These are phyloP conservation scores for Vitellaria paradoxa DNA, from an alignment of 179 eudicot species.

Conservation along the genomic window DNA sequence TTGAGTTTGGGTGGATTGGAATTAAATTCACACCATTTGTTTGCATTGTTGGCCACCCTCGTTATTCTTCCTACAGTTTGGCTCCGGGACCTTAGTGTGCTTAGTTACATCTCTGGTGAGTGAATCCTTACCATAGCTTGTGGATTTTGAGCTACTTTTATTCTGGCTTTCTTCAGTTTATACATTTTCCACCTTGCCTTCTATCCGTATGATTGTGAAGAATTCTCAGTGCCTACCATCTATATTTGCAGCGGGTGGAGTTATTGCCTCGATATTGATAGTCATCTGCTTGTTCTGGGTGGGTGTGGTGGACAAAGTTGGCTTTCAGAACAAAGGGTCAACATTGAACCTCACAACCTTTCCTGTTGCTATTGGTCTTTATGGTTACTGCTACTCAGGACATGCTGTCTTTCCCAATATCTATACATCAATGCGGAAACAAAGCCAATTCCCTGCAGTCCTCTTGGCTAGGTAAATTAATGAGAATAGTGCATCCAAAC, in stretches of 20 bases:
- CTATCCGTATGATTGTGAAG: neutral
- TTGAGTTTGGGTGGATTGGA: conserved; percentile 44
- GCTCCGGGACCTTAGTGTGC: conserved; percentile 76
- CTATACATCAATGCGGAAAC: conserved; percentile 80
- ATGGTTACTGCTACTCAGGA: conserved; percentile 85
- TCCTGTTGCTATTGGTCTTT: conserved; percentile 88
- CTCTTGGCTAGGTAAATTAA: conserved; percentile 67
- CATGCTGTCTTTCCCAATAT: conserved; percentile 96
- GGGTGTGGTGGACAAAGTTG: conserved; percentile 70
- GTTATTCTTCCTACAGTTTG: conserved; percentile 88
- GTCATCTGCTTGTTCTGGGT: conserved; percentile 79
- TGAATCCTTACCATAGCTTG: neutral
- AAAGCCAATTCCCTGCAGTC: conserved; percentile 55
- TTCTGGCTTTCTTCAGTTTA: neutral
- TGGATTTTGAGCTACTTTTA: neutral
- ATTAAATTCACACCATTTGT: conserved; percentile 54
- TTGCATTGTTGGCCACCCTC: conserved; percentile 60
- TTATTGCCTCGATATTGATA: conserved; percentile 74
- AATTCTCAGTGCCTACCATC: conserved; percentile 5
- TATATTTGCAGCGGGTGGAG: conserved; percentile 75
- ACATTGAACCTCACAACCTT: conserved; percentile 59
- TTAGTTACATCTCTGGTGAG: conserved; percentile 81
- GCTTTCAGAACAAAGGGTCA: conserved; percentile 44
- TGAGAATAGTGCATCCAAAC: conserved; percentile 65
- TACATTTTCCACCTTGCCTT: neutral